Conservation (phyloP, 1,284 basidiomycete genomes). For the Naganishia cerealis region DNA sequence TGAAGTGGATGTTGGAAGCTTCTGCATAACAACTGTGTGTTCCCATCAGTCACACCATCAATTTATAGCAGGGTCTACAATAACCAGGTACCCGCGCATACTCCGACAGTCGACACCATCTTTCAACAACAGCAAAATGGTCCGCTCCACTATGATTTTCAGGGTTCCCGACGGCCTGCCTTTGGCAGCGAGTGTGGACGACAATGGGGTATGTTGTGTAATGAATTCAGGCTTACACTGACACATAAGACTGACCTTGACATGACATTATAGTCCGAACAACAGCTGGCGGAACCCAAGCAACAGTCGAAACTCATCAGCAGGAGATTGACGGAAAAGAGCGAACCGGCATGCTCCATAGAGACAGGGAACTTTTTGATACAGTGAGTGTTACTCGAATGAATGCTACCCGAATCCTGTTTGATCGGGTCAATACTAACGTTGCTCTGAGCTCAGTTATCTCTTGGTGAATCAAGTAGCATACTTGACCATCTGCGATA, state of each 20-base stretch:
- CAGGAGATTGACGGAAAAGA: slow-evolving; percentile 84
- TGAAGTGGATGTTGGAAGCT: too few relatives aligned
- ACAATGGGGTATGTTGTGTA: slow-evolving; percentile 71
- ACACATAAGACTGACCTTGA: slow-evolving; percentile 21
- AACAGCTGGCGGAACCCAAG: slow-evolving; percentile 91
- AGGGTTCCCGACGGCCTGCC: slow-evolving; percentile 88
- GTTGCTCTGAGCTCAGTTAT: slow-evolving; percentile 65
- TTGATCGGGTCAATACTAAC: background rate
- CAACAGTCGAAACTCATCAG: slow-evolving; percentile 97
- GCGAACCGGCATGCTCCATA: slow-evolving; percentile 93
- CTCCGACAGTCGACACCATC: background rate
- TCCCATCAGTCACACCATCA: background rate
- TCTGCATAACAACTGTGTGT: background rate
- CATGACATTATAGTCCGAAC: slow-evolving; percentile 70
- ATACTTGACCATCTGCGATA: slow-evolving; percentile 92
- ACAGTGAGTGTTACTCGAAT: slow-evolving; percentile 62
- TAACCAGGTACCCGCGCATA: too few relatives aligned
- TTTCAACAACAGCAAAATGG: slow-evolving; percentile 60
- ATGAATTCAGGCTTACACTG: slow-evolving; percentile 26
- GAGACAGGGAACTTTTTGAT: slow-evolving; percentile 91
- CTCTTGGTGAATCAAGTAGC: slow-evolving; percentile 89
- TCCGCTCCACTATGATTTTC: slow-evolving; percentile 85
- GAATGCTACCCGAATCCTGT: too few relatives aligned
- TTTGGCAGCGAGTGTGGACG: slow-evolving; percentile 89
- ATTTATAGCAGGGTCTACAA: background rate